Evolutionary conservation across 192 early-diverging fungal species (phyloP).

Genomic region (Coemansia javaensis): DNA sequence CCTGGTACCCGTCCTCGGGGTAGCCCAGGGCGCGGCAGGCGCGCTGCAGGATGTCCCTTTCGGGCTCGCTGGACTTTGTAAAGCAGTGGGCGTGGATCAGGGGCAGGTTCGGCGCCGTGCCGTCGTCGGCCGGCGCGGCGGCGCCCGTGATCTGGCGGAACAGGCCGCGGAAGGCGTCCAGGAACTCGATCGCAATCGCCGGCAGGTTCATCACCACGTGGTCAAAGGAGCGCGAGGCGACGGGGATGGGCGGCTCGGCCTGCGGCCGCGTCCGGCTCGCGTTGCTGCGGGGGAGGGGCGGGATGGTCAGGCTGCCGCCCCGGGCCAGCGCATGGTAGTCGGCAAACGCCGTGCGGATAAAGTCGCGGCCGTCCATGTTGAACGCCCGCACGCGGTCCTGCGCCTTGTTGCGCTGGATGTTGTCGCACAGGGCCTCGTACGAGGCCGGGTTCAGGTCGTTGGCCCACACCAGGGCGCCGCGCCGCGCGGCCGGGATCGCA

Average conservation of each 20-base stretch:
- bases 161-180: constrained; percentile 89
- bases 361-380: constrained; percentile 88
- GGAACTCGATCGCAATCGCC: constrained; percentile 91
- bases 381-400: constrained; percentile 62
- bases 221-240: constrained; percentile 60
- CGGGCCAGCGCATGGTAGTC: constrained; percentile 51
- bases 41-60: constrained; percentile 53
- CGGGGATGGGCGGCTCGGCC: constrained; percentile 10
- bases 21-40: constrained; percentile 51
- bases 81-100: constrained; percentile 96
- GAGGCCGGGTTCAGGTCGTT: constrained; percentile 97
- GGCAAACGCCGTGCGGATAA: constrained; percentile 72
- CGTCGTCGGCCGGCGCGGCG: constrained; percentile 28
- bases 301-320: constrained; percentile 8
- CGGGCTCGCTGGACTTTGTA: constrained; percentile 69
- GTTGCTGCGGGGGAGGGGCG: constrained; percentile 6
- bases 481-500: constrained; percentile 86
- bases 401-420: constrained; percentile 85
- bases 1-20: constrained; percentile 33
- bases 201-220: constrained; percentile 99
- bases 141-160: constrained; percentile 49
- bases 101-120: constrained; percentile 55
- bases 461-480: constrained; percentile 80
- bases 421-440: constrained; percentile 72
- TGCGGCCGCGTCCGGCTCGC: constrained; percentile 6